Conservation (phyloP, 2,329 filamentous ascomycete genomes). For the Trichoderma sp. region DNA sequence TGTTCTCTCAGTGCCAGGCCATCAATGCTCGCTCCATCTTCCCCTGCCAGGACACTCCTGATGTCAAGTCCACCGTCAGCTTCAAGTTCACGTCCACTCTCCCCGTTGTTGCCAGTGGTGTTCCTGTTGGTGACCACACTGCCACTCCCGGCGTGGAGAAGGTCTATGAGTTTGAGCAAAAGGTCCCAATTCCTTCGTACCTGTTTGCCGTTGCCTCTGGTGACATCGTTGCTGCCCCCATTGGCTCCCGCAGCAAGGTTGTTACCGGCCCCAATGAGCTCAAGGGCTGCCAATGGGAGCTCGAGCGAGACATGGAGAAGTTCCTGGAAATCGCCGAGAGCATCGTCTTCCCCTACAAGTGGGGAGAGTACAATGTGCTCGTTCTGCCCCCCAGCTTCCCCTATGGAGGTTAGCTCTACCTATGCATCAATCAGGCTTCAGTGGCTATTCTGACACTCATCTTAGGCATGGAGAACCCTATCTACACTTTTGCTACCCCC, state of each 20-base stretch:
- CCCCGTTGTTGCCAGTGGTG: slow-evolving; percentile 87
- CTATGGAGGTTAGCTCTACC: slow-evolving; percentile 62
- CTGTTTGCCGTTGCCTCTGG: slow-evolving; percentile 88
- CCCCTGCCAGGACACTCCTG: slow-evolving; percentile 95
- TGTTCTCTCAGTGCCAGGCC: slow-evolving; percentile 97
- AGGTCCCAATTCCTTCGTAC: slow-evolving; percentile 90
- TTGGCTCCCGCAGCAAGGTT: slow-evolving; percentile 81
- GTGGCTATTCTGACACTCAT: neutral
- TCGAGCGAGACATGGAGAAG: slow-evolving; percentile 86
- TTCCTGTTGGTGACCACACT: slow-evolving; percentile 51
- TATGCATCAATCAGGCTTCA: neutral
- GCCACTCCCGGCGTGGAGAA: slow-evolving; percentile 49
- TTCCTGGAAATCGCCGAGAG: slow-evolving; percentile 85
- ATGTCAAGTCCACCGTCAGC: slow-evolving; percentile 91
- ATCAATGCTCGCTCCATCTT: slow-evolving; percentile 93
- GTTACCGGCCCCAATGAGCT: slow-evolving; percentile 87
- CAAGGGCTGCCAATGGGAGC: slow-evolving; percentile 80
- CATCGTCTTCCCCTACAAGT: slow-evolving; percentile 80
- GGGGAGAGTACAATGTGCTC: slow-evolving; percentile 93
- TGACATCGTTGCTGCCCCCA: slow-evolving; percentile 79
- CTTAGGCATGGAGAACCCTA: slow-evolving; percentile 80
- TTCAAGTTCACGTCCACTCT: slow-evolving; percentile 85
- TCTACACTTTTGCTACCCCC: slow-evolving; percentile 93
- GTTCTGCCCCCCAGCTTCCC: slow-evolving; percentile 88
- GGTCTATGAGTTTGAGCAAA: slow-evolving; percentile 83